Evolutionary conservation across 1,284 basidiomycete genomes (phyloP).

Genomic region (Melampsora americana): DNA sequence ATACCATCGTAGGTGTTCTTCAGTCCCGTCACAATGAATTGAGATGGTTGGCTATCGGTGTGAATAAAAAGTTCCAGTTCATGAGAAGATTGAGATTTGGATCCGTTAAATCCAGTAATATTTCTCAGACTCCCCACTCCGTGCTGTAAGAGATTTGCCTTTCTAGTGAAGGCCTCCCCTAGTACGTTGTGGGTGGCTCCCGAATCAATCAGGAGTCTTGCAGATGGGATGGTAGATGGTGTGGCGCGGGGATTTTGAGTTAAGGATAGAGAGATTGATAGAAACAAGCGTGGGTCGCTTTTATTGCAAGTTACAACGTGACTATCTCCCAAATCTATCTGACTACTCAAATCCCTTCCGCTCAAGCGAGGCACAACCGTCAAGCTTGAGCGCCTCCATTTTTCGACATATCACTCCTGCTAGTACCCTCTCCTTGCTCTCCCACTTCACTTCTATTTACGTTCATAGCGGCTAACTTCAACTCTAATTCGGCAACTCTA

Average conservation of each 20-base stretch:
- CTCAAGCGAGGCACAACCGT: constrained; percentile 7
- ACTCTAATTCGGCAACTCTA: too few species aligned
- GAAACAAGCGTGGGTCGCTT: neutral
- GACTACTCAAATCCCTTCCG: neutral
- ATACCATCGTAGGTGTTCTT: neutral
- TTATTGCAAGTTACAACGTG: neutral
- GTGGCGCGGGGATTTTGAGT: neutral
- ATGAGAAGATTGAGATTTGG: neutral
- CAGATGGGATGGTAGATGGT: neutral
- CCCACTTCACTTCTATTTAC: too few species aligned
- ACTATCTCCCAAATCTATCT: neutral
- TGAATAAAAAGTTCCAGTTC: neutral
- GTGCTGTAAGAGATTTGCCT: neutral
- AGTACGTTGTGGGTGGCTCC: neutral
- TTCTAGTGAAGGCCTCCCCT: neutral
- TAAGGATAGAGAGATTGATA: neutral
- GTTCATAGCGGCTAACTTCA: too few species aligned
- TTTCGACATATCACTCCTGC: neutral
- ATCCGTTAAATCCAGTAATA: too few species aligned
- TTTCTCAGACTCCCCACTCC: too few species aligned
- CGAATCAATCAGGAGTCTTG: neutral
- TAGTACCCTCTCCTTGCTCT: too few species aligned
- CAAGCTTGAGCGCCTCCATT: too few species aligned
- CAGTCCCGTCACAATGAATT: neutral
- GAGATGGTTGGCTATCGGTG: neutral